A percentile compares a stretch with the other conserved stretches of the same genome.
phyloP scores from a whole-genome alignment of 768 basidiomycete genomes.

The Candolleomyces aberdarensis region DNA sequence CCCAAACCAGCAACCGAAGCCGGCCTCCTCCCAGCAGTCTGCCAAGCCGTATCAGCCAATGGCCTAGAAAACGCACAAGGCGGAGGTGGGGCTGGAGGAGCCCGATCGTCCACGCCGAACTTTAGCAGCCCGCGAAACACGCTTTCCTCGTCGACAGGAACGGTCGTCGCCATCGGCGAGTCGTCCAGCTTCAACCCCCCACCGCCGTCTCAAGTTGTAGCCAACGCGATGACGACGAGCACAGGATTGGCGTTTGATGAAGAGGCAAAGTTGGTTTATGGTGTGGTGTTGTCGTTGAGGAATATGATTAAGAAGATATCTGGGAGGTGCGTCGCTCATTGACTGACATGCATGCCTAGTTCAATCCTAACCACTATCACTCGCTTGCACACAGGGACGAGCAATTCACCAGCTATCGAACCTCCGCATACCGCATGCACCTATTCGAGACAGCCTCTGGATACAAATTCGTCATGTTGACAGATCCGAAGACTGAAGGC shows the following conservation, averaged over 20 bases:
- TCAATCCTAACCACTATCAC: neutral
- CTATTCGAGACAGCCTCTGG: slow-evolving; percentile 88
- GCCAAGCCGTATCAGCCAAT: slow-evolving; percentile 52
- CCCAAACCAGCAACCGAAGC: slow-evolving; percentile 72
- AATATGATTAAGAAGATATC: slow-evolving; percentile 97
- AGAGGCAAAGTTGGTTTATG: slow-evolving; percentile 96
- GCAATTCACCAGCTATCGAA: slow-evolving; percentile 85
- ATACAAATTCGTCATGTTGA: slow-evolving; percentile 94
- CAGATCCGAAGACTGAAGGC: slow-evolving; percentile 81
- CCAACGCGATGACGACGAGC: slow-evolving; percentile 29
- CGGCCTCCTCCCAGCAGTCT: slow-evolving; percentile 76
- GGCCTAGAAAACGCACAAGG: neutral
- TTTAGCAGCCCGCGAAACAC: slow-evolving; percentile 65
- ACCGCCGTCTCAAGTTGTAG: slow-evolving; percentile 15
- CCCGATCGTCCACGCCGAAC: slow-evolving; percentile 23
- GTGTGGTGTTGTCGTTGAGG: slow-evolving; percentile 84
- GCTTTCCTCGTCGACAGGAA: slow-evolving; percentile 58
- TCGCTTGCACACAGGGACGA: slow-evolving; percentile 61
- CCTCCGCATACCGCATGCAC: slow-evolving; percentile 91
- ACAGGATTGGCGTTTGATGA: slow-evolving; percentile 89
- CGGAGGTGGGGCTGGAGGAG: slow-evolving; percentile 25
- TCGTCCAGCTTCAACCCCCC: slow-evolving; percentile 32
- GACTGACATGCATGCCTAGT: neutral
- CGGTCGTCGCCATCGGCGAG: slow-evolving; percentile 58
- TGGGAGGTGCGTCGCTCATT: slow-evolving; percentile 54